Evolutionary conservation across 352 stramenopile species (phyloP).

Genomic region (Phytophthora pluvialis): DNA sequence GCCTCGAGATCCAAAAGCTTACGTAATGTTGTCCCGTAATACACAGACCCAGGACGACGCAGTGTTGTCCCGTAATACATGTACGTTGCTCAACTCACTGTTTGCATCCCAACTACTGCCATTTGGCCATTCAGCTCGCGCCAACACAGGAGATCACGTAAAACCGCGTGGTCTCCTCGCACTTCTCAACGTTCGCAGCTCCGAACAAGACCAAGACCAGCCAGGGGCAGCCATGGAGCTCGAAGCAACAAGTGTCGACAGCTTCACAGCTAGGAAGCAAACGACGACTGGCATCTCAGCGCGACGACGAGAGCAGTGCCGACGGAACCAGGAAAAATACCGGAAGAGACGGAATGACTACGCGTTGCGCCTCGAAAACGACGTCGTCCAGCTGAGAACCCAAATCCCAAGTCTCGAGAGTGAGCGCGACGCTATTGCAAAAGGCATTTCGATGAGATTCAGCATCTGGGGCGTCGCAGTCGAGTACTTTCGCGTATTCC

Average conservation of each 20-base stretch:
- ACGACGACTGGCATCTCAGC: background rate
- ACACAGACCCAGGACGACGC: no score
- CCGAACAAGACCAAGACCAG: background rate
- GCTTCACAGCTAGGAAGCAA: background rate
- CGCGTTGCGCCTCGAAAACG: background rate
- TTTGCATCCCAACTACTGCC: no score
- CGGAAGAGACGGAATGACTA: background rate
- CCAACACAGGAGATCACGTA: background rate
- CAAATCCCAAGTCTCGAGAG: background rate
- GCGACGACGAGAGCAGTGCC: conserved; percentile 8
- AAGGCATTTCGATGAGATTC: background rate
- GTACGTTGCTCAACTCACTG: no score
- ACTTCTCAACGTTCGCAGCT: background rate
- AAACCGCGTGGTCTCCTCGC: background rate
- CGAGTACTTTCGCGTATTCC: conserved; percentile 10
- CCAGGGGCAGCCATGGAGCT: background rate
- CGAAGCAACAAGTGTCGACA: background rate
- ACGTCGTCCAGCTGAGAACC: background rate
- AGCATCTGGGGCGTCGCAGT: conserved; percentile 8
- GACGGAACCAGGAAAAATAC: conserved; percentile 9
- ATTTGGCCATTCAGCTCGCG: background rate
- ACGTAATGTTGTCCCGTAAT: no score
- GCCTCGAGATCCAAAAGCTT: no score
- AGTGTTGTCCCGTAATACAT: no score
- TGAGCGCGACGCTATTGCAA: background rate